Base-by-base conservation (phyloP, 78 protist species). In the Isochrysis galbana region DNA sequence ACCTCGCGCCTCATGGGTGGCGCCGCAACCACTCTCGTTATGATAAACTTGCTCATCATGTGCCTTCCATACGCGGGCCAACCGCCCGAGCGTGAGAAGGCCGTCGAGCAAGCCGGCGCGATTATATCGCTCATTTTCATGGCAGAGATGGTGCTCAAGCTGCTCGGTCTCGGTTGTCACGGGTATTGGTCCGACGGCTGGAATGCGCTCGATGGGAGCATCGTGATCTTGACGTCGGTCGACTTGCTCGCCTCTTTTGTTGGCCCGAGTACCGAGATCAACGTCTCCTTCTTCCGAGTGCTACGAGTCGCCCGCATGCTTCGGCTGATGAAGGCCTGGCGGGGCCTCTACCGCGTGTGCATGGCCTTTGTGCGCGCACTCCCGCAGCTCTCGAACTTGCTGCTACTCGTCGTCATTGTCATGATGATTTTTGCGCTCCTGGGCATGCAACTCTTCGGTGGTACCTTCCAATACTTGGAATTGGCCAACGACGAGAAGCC, bases 401-500 rank as follows among this genome's bases (percentile, higher is more conserved):
- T 44, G 26, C 3, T 55, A 19, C 87, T 93, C 39, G 5, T 93
- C 19, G 4, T 55, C 44, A 5, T 93, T 41, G 5, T 45, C 39
- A 1, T 48, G 67, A 0, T 87, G 61, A 48, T 74, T 41, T 39
- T 74, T 51, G 92, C 94, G 29, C 4, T 47, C 19, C 11, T 93
- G 34, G 94, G 92, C 29, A 93, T 93, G 94, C 94, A 92, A 70
- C 61, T 87, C 34, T 93, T 88, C 83, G 94, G 94, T 42, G 88
- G 77, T 11, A 7, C 0, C 19, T 74, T 74, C 74, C 2, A 21
- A 21, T 22, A 5, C n/a, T 14, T 51, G 39, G 7, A 32, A 0
- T 4, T 11, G 47, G 47, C 21, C n/a, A 0, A 1, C 45, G 48
- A 17, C 88, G 51, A 39, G 22, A 14, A 42, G 51, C 87, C 87